These are phyloP conservation scores for Austroboletus rostrupii DNA, from an alignment of 1,284 basidiomycete genomes.

Conservation along the genomic window DNA sequence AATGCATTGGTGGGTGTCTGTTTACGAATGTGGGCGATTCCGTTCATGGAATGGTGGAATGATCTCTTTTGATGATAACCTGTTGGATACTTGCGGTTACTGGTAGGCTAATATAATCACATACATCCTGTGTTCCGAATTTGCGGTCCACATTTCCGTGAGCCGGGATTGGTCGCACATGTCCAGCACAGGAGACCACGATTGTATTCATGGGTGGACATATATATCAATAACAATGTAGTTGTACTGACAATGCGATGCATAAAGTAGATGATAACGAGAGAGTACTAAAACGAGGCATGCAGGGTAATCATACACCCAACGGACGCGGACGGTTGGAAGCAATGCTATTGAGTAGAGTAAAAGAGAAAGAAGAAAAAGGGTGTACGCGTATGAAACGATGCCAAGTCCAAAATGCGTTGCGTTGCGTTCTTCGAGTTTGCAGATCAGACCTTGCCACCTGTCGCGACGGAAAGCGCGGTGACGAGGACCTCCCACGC, in stretches of 20 bases:
- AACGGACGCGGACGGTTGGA: not conserved
- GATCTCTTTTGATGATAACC: not conserved
- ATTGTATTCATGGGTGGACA: constrained; percentile 7
- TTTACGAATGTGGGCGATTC: not conserved
- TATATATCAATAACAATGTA: constrained; percentile 21
- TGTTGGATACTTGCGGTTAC: too few species aligned
- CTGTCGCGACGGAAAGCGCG: constrained; percentile 33
- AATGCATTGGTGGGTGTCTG: not conserved
- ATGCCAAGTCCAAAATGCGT: constrained; percentile 14
- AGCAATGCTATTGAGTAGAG: constrained; percentile 9
- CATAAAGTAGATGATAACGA: not conserved
- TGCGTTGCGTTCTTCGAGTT: not conserved
- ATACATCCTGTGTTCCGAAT: too few species aligned
- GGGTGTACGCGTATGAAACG: not conserved
- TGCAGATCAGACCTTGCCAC: constrained; percentile 15
- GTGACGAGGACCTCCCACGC: constrained; percentile 52
- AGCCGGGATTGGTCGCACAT: too few species aligned
- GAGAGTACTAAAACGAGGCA: not conserved
- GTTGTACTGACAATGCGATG: not conserved
- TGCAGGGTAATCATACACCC: constrained; percentile 21
- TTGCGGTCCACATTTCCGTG: too few species aligned
- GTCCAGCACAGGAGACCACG: not conserved
- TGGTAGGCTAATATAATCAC: too few species aligned
- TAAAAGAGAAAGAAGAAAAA: not conserved
- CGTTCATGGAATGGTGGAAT: not conserved